Percentiles rank a stretch among this genome's conserved stretches.
phyloP scores from a whole-genome alignment of 148 eudicot species.

The Camellia japonica region DNA sequence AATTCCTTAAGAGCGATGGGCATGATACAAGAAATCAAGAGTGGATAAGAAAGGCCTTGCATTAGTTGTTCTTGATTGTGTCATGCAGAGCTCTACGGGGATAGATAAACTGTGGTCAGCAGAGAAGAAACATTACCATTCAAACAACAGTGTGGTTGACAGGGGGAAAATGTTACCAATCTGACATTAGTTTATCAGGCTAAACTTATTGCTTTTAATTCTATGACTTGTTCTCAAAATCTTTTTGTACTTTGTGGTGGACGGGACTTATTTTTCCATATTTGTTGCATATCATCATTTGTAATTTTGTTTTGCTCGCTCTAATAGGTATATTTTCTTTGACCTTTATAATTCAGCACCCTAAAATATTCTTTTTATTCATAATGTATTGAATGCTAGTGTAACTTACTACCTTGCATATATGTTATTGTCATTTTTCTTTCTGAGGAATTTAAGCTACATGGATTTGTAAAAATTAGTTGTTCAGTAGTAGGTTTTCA shows the following conservation, averaged over 20 bases:
- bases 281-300: background rate
- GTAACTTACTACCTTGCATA: background rate
- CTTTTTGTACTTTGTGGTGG: background rate
- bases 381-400: background rate
- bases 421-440: background rate
- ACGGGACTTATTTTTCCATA: background rate
- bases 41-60: background rate
- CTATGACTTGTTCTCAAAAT: background rate
- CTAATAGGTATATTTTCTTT: too few species aligned
- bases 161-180: background rate
- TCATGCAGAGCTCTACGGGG: background rate
- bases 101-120: background rate
- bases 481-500: conserved; percentile 4
- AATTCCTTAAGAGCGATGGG: background rate
- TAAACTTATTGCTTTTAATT: background rate
- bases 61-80: background rate
- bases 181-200: background rate
- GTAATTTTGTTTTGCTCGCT: background rate
- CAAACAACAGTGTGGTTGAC: background rate
- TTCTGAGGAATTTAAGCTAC: background rate
- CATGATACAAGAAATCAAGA: background rate
- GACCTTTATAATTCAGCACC: background rate
- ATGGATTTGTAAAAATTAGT: background rate
- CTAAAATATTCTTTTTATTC: background rate
- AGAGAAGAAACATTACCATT: background rate